Base-by-base conservation (phyloP, 345 rosid species). In the Salix udensis region DNA sequence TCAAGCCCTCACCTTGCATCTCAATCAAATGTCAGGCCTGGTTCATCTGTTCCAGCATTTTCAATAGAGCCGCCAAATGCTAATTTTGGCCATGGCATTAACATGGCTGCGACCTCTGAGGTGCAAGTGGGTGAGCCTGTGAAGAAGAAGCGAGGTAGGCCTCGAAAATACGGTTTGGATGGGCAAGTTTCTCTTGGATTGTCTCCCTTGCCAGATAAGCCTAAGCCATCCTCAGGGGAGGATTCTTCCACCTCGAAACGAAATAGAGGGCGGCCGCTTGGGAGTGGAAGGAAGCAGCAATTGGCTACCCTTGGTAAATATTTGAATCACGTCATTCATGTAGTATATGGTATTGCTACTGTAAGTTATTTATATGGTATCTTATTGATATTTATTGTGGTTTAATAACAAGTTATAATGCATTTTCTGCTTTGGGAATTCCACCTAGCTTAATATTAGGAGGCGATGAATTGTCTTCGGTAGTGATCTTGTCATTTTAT, bases 81-180 rank as follows among this genome's bases (percentile, higher is more conserved):
- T 50, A 87, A 80, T 83, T 89, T 88, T 61, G 84, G 85, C 69
- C 98, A 88, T 46, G 88, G 85, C 73, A 85, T 87, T 78, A 86
- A 86, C 80, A 85, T 87, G 83, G 85, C 85, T 69, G 81, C 82
- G 77, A 68, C 91, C 77, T 78, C 94, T 6, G 85, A 85, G 14
- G 80, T 84, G 82, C 76, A 82, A 34, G 62, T 79, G 23, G 62
- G 81, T 80, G 93, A 87, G 76, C 88, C 90, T 2, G 91, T 84
- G 77, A 94, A 92, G 89, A 96, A 92, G 92, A 96, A 96, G 88
- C 85, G 99, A 78, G 99, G 99, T 67, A 84, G 99, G 82, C 99
- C 99, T 50, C 84, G 99, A 75, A 94, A 94, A 80, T 96, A 96
- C 81, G 94, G 87, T 40, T 89, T 90, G 67, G 96, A 87, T 69